Percentiles rank a stretch among this genome's conserved stretches.
Conservation (phyloP, 2,329 filamentous ascomycete genomes). For the Aspergillus pseudotamarii region DNA sequence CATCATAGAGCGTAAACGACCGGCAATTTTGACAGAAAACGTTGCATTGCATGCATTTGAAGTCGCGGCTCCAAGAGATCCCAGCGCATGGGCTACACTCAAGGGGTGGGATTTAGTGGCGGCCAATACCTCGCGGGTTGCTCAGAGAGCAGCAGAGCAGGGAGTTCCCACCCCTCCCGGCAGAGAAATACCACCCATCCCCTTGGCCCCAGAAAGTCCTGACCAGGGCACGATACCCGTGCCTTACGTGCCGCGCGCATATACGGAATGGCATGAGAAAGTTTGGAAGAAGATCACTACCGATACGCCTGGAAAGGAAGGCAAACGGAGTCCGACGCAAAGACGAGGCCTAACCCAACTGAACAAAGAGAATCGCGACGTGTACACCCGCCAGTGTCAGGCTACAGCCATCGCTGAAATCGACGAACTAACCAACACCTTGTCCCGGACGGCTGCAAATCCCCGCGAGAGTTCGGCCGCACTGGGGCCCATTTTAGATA, state of each 20-base stretch:
- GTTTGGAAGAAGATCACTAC: constrained; percentile 16
- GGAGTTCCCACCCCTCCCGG: constrained; percentile 33
- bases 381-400: constrained; percentile 18
- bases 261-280: constrained; percentile 37
- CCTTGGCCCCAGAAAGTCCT: constrained; percentile 27
- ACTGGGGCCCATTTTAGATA: constrained; percentile 26
- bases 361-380: constrained; percentile 30
- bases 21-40: constrained; percentile 63
- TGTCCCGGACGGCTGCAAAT: constrained; percentile 31
- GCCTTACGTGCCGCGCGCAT: constrained; percentile 41
- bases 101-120: constrained; percentile 30
- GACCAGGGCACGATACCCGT: constrained; percentile 15
- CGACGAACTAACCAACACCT: constrained; percentile 28
- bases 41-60: constrained; percentile 49
- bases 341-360: constrained; percentile 20
- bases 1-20: constrained; percentile 58
- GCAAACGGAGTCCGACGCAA: constrained; percentile 13
- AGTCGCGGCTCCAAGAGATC: constrained; percentile 52
- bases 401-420: constrained; percentile 25
- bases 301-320: constrained; percentile 6
- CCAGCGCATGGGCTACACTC: constrained; percentile 22
- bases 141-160: constrained; percentile 31
- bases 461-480: constrained; percentile 19
- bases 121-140: constrained; percentile 30
- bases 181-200: constrained; percentile 29